Base-by-base conservation (phyloP, 1,284 basidiomycete species). In the Tausonia pullulans region DNA sequence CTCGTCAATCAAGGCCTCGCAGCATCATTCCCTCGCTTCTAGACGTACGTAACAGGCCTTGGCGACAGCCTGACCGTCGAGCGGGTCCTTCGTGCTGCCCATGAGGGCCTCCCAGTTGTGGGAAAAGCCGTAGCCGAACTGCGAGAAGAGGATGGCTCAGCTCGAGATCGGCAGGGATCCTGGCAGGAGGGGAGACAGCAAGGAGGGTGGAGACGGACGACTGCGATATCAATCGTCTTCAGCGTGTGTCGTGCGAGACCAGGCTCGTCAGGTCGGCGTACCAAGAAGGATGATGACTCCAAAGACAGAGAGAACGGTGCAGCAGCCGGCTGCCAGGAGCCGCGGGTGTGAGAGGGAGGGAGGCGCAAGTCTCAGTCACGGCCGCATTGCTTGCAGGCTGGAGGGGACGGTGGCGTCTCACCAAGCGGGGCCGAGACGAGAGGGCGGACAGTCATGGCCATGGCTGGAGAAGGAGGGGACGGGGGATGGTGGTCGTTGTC, bases 251-350 rank as follows among this genome's bases (percentile, higher is more conserved):
- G n/a, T n/a, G 10, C 9, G 7, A 27, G 52, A 61, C n/a, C 58
- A 45, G 27, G 27, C 27, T 27, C 27, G 27, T 27, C 27, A 57
- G 44, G 44, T 8, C 3, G 11, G 72, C 76, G 44, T 62, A 76
- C 75, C 77, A 54, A 76, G 68, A 45, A 82, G 76, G 68, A 81
- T 80, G 67, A 81, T 70, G 40, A 79, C 76, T n/a, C 79, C 81
- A 58, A 81, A 80, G 55, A 79, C 66, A 9, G 78, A 79, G 58
- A 82, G 74, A 60, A 81, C 74, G 50, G 79, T 79, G 69, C 80
- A 82, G 75, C 79, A 81, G 59, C 75, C 75, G 41, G 81, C 81
- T 81, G 68, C 39, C 27, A 52, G 41, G 27, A 50, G 6, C 7
- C 45, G 39, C 10, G n/a, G 7, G 40, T 14, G n/a, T 48, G 41